phyloP scores from a whole-genome alignment of 2,329 filamentous ascomycete genomes.

The Pseudogymnoascus verrucosus region DNA sequence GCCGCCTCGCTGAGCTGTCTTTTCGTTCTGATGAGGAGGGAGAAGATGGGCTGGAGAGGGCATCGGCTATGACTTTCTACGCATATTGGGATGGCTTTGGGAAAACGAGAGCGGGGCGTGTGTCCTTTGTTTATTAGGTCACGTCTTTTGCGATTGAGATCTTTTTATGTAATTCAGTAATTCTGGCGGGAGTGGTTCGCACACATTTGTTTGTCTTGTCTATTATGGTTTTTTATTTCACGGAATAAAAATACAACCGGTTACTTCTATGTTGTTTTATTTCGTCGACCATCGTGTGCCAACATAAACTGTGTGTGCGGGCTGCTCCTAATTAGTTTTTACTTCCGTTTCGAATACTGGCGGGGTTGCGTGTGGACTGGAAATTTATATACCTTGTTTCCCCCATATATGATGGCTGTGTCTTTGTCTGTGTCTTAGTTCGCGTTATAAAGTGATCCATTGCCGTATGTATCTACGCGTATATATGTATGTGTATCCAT shows the following conservation, averaged over 20 bases:
- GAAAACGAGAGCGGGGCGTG: background rate
- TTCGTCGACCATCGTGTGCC: background rate
- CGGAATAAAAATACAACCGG: background rate
- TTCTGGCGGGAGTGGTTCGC: background rate
- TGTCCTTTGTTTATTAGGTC: background rate
- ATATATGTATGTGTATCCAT: background rate
- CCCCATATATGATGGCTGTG: background rate
- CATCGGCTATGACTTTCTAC: background rate
- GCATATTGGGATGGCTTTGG: slow-evolving; percentile 4
- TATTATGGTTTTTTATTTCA: background rate
- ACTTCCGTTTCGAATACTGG: background rate
- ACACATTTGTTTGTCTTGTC: background rate
- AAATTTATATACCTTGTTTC: background rate
- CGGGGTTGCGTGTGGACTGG: background rate
- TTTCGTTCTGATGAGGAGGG: background rate
- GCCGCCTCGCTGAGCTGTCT: background rate
- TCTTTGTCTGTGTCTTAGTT: background rate
- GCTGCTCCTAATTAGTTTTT: background rate
- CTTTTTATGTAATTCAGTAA: background rate
- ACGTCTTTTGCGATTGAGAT: background rate
- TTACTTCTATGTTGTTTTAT: background rate
- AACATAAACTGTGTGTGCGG: background rate
- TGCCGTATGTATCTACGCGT: background rate
- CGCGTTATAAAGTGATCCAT: background rate
- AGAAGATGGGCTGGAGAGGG: background rate